A percentile compares a stretch with the other conserved stretches of the same genome.
phyloP scores from a whole-genome alignment of 768 basidiomycete genomes.

The Harrya chromipes region DNA sequence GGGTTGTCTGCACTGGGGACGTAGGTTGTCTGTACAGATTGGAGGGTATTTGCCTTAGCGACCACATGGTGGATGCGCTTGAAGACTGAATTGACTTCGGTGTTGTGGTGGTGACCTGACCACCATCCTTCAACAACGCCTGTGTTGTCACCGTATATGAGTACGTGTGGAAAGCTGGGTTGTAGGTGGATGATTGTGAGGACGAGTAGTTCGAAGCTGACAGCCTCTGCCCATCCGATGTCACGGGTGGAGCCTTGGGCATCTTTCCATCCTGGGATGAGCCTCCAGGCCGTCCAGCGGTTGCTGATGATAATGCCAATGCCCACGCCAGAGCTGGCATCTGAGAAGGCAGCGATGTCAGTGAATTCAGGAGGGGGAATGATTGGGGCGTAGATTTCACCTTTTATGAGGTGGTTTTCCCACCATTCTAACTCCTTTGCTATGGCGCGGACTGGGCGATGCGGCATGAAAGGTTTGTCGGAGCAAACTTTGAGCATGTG shows the following conservation, averaged over 20 bases:
- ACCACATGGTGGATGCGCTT: neutral
- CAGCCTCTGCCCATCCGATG: neutral
- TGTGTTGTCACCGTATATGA: neutral
- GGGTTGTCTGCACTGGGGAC: neutral
- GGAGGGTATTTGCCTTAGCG: neutral
- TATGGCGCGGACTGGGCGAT: neutral
- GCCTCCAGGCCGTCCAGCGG: neutral
- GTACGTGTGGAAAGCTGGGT: neutral
- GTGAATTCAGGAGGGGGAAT: neutral
- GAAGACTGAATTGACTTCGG: neutral
- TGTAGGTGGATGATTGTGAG: neutral
- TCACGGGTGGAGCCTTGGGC: neutral
- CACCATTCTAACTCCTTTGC: neutral
- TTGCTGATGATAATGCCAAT: neutral
- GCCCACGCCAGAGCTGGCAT: constrained; percentile 10
- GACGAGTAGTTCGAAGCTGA: neutral
- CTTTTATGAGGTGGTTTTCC: neutral
- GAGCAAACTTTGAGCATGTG: constrained; percentile 30
- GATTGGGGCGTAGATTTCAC: too few species aligned
- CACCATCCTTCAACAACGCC: constrained; percentile 1
- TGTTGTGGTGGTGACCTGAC: neutral
- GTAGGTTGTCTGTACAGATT: neutral
- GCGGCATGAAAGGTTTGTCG: constrained; percentile 33
- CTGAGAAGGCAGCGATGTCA: neutral
- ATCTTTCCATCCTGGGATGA: neutral